phyloP scores from a whole-genome alignment of 2,329 filamentous ascomycete species.

The Colletotrichum sp. region DNA sequence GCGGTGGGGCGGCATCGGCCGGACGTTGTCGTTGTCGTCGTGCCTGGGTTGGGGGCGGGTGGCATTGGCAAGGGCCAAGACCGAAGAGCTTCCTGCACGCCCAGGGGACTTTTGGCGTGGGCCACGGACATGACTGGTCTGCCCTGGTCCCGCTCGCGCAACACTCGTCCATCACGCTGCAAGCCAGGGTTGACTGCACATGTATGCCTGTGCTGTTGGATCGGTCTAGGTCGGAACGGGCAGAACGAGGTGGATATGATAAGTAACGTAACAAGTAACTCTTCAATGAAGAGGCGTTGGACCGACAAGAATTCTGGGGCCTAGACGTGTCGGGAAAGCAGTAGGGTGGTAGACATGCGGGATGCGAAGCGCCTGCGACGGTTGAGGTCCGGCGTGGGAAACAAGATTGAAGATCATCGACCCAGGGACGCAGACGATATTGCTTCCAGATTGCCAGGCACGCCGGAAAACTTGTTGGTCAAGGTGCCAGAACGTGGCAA shows the following conservation, averaged over 20 bases:
- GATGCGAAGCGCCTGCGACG: slow-evolving; percentile 19
- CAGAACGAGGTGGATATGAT: not conserved
- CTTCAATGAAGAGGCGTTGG: not conserved
- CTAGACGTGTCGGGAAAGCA: not conserved
- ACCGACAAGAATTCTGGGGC: not conserved
- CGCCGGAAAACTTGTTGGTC: not conserved
- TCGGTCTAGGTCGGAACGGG: not conserved
- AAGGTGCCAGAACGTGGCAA: not conserved
- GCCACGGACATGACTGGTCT: not conserved
- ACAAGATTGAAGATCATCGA: not conserved
- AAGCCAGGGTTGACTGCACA: not conserved
- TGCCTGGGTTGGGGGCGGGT: slow-evolving; percentile 2
- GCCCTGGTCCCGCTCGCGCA: not conserved
- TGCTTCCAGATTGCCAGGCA: not conserved
- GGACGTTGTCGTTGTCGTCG: not conserved
- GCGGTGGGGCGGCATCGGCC: slow-evolving; percentile 2
- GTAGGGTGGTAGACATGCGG: slow-evolving; percentile 11
- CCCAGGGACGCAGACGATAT: not conserved
- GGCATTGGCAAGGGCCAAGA: slow-evolving; percentile 12
- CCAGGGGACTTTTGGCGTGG: slow-evolving; percentile 1
- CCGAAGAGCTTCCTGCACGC: not conserved
- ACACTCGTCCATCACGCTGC: not conserved
- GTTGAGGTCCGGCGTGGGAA: not conserved
- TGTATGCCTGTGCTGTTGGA: not conserved
- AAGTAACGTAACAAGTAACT: slow-evolving; percentile 1